Conservation (phyloP, 2,329 filamentous ascomycete species). For the Leptographium flavum region DNA sequence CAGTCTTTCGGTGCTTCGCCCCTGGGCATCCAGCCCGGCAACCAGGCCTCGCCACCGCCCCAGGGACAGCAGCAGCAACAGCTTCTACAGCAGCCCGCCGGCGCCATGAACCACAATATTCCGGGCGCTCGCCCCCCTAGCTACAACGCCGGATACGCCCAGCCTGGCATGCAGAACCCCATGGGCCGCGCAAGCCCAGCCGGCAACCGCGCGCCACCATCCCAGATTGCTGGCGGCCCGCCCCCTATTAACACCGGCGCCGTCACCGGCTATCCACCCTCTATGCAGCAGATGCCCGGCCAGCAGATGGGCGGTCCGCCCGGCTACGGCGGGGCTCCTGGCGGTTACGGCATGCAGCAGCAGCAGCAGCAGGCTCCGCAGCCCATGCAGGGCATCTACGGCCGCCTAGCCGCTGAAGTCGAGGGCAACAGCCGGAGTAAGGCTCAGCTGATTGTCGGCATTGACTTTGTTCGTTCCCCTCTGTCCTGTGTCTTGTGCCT, state of each 20-base stretch:
- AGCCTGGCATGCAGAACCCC: conserved; percentile 26
- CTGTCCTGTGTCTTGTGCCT: neutral
- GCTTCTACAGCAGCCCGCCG: conserved; percentile 27
- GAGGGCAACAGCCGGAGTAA: conserved; percentile 83
- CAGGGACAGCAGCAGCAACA: neutral
- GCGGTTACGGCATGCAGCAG: conserved; percentile 34
- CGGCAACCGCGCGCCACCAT: conserved; percentile 39
- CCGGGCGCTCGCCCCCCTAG: conserved; percentile 44
- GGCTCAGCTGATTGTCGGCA: conserved; percentile 94
- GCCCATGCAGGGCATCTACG: conserved; percentile 21
- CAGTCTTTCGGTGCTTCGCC: conserved; percentile 14
- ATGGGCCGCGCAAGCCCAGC: conserved; percentile 40
- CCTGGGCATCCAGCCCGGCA: conserved; percentile 11
- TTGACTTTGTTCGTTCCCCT: conserved; percentile 72
- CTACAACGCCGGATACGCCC: conserved; percentile 43
- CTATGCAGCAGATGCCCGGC: conserved; percentile 30
- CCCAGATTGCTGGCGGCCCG: conserved; percentile 48
- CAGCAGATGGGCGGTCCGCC: conserved; percentile 30
- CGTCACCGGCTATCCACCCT: conserved; percentile 43
- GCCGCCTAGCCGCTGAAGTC: conserved; percentile 48
- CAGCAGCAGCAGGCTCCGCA: conserved; percentile 19
- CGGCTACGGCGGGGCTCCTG: conserved; percentile 29
- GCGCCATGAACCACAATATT: conserved; percentile 43
- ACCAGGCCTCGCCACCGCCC: conserved; percentile 1
- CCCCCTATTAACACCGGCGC: conserved; percentile 54